Base-by-base conservation (phyloP, 495 filamentous ascomycete genomes). In the Trichoderma reesei region DNA sequence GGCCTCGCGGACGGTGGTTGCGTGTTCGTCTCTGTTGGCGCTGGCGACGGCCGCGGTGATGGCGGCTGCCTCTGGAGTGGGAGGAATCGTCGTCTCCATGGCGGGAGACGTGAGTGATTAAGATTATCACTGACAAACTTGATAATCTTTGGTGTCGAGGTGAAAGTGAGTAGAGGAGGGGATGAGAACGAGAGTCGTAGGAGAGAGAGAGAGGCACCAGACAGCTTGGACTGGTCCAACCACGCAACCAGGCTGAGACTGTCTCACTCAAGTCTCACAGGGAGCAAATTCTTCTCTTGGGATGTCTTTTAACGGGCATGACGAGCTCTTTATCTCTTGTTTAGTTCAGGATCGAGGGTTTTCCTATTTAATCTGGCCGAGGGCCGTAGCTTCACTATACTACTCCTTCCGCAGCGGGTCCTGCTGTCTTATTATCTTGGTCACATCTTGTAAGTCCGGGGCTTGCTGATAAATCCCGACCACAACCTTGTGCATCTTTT, bases 1-100 rank as follows among this genome's bases (percentile, higher is more conserved):
- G 65, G 76, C 76, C 68, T 79, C 34, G 16, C 76, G 63, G 65
- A 79, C 73, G 60, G 69, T 74, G 75, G 78, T 77, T 36, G 68
- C 66, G 71, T 80, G 77, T 66, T 78, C 76, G 31, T 64, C 37
- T 61, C 69, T 67, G 67, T 75, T 73, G 46, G 75, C 76, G 16
- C 51, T 56, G 51, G 51, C 51, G 51, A 56, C 51, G 16, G 51
- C 51, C 9, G 51, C 20, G 2, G 20, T 9, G 26, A 56, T 33
- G 14, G 20, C 51, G 26, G 51, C 26, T 8, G 51, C 3, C 11
- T 56, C 51, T 1, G 31, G 34, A 16, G 18, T 16, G 3, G 51
- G 51, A 3, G 31, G 51, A 3, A 34, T 34, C 26, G 51, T 56
- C 20, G 51, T 34, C 51, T 56, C 51, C 51, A 56, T 56, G 18